Evolutionary conservation across 2,329 filamentous ascomycete species (phyloP).

Genomic region (Phialemonium atrogriseum): DNA sequence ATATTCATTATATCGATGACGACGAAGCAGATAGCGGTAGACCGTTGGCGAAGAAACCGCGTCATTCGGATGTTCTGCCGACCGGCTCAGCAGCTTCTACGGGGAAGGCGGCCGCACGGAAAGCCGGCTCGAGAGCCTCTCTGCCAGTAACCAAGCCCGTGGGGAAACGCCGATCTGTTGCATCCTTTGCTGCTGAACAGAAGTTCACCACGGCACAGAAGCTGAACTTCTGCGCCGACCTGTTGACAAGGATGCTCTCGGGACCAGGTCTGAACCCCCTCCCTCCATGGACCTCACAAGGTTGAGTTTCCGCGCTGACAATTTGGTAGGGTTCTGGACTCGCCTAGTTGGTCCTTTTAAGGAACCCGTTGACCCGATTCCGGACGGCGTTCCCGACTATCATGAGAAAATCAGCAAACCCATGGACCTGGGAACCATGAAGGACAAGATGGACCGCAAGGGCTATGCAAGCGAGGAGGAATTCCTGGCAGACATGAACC

Average conservation of each 20-base stretch:
- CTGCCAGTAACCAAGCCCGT: conserved; percentile 20
- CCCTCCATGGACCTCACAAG: neutral
- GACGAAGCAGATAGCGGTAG: conserved; percentile 17
- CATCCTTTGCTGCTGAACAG: conserved; percentile 16
- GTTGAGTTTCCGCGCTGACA: neutral
- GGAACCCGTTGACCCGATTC: conserved; percentile 22
- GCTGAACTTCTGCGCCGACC: conserved; percentile 49
- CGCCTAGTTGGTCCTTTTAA: conserved; percentile 55
- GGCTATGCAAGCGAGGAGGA: conserved; percentile 45
- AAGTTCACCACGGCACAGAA: conserved; percentile 34
- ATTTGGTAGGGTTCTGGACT: conserved; percentile 50
- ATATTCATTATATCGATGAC: conserved; percentile 32
- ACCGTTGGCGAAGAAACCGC: conserved; percentile 32
- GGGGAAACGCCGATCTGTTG: conserved; percentile 20
- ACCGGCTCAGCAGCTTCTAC: conserved; percentile 12
- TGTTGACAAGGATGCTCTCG: conserved; percentile 51
- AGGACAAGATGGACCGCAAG: conserved; percentile 46
- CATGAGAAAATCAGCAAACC: conserved; percentile 50
- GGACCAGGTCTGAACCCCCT: conserved; percentile 40
- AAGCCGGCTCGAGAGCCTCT: conserved; percentile 18
- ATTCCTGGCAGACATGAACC: conserved; percentile 49
- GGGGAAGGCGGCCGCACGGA: conserved; percentile 16
- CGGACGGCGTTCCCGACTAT: conserved; percentile 54
- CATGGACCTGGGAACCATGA: conserved; percentile 55
- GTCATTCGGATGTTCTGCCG: conserved; percentile 25